Evolutionary conservation across 1,139 yeast species (phyloP), one percentile per base, ranked within the genome.

Genomic region (Entelexis sorbosivorans): DNA sequence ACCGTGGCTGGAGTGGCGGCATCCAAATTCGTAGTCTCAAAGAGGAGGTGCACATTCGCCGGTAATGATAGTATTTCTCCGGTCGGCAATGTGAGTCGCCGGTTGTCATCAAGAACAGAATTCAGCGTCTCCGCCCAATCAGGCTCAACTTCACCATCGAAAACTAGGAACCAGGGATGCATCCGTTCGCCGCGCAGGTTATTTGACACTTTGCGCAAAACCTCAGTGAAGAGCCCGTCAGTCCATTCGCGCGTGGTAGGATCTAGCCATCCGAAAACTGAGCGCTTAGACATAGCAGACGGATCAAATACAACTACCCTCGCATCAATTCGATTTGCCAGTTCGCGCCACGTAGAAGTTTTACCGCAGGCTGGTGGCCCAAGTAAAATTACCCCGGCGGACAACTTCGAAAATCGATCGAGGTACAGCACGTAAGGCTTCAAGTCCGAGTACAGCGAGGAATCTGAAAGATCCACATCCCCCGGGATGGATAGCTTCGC

Each of bases 81-180:
- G 63, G 81, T 88, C 0, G 97, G 94, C 17, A 91, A 71, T 0
- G 97, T 88, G 48, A 89, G 68, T 1, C 84, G 61, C 58, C 76
- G 79, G 64, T 88, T 91, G 60, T 91, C 97, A 66, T 91, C 98
- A 32, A 91, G 71, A 13, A 88, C 93, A 69, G 95, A 82, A 66
- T 91, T 91, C 58, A 91, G 70, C 55, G 84, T 84, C 61, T 91
- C 98, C 1, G 88, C 88, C 95, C 96, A 91, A 49, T 78, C 80
- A 0, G 98, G 97, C 63, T 91, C 97, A 40, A 91, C 78, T 60
- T 87, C 96, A 44, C 97, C 95, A 66, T 89, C 96, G 64, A 91
- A 85, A 0, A 89, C 74, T 55, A 91, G 75, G 95, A 96, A 88
- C 19, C 79, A 74, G 1, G 14, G 28, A 16, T 38, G 38, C 2